Evolutionary conservation across 1,139 yeast genomes (phyloP), one percentile per base, ranked within the genome.

Genomic region (Protomyces lactucae-debilis): DNA sequence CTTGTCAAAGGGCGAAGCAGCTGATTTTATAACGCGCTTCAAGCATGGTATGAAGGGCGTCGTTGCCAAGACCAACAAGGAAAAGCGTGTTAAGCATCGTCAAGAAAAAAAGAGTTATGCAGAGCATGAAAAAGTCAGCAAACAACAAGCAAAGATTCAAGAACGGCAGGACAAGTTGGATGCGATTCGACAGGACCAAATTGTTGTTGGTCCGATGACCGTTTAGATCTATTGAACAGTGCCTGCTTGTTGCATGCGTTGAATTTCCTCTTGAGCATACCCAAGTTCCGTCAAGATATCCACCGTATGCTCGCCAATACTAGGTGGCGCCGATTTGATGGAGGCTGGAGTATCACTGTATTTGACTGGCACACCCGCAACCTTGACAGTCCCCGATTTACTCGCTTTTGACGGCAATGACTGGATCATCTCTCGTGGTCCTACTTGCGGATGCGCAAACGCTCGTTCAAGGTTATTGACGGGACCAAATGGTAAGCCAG

Each of bases 401-500:
- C 76, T 64, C 75, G 80, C 40, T 73, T 74, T 9, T 74, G 74
- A 18, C 69, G 70, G 43, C 21, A 59, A 32, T 21, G 63, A 52
- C 46, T 59, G 45, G 18, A 78, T 74, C 80, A 77, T 77, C 56
- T 75, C 70, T 25, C 80, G 72, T 0, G 79, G 78, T 52, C 65
- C 67, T 14, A 78, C 70, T 52, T 77, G 80, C 18, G 74, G 76
- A 61, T 76, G 77, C 59, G 72, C 70, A 37, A 78, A 71, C 6
- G 79, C 72, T 5, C 73, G 70, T 64, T 74, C 74, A 55, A 78
- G 72, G 63, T 77, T 80, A 66, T 78, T 78, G 55, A 78, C 76
- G 3, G 80, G 76, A 0, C 80, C 80, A 60, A 73, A 77, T 5
- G 80, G 79, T 67, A 78, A 74, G 40, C 75, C 75, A 48, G 67